Conservation (phyloP, 2,329 filamentous ascomycete genomes). For the Arthrinium phaeospermum region DNA sequence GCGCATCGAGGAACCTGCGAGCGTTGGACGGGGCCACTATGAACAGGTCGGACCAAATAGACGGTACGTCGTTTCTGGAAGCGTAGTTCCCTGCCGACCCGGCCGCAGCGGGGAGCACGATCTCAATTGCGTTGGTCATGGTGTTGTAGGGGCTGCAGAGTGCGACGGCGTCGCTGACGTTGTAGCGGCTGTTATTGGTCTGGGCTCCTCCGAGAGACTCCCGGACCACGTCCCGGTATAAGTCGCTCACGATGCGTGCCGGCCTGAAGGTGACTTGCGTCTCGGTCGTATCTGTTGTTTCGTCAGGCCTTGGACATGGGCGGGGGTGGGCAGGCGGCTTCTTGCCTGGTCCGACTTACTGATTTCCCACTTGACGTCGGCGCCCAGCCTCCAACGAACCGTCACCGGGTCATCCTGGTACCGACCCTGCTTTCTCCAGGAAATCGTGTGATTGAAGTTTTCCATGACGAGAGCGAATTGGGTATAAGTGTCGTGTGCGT, state of each 20-base stretch:
- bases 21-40: not conserved
- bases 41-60: not conserved
- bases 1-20: not conserved
- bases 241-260: not conserved
- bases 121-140: too few species aligned
- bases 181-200: not conserved
- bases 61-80: too few species aligned
- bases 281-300: slow-evolving; percentile 6
- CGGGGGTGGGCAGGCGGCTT: not conserved
- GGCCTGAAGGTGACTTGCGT: not conserved
- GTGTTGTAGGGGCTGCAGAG: not conserved
- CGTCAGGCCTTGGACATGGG: not conserved
- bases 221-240: not conserved
- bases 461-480: not conserved
- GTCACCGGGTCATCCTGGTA: not conserved
- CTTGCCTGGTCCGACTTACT: not conserved
- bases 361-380: not conserved
- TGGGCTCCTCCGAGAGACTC: too few species aligned
- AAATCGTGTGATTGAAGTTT: not conserved
- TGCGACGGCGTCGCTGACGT: not conserved
- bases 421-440: not conserved
- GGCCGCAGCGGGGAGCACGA: too few species aligned
- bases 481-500: not conserved
- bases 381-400: not conserved
- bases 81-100: not conserved